Evolutionary conservation across 2,329 filamentous ascomycete genomes (phyloP), one percentile per base, ranked within the genome.

Genomic region (Xylaria sp.): DNA sequence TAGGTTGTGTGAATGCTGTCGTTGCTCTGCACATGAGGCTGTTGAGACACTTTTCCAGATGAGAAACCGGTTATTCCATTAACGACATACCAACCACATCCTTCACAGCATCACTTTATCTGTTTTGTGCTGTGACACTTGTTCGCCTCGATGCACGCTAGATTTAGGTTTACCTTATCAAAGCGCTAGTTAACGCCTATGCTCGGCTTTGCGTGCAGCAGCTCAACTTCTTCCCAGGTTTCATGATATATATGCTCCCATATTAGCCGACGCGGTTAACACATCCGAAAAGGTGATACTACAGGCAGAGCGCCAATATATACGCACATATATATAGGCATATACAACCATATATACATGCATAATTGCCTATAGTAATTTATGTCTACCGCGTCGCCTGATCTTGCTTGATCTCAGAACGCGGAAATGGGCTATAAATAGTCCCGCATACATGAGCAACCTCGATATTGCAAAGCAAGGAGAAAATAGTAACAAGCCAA

Each of bases 251-350:
- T 46, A 66, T 63, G 52, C 63, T 56, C 32, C 48, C 55, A 63
- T 65, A 70, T 67, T 65, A 67, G 67, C 67, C 65, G 65, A 65
- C 52, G 65, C 65, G 60, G 67, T 62, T 63, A 56, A 57, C 65
- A 55, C 30, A 67, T 70, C 67, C 64, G 67, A 65, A 65, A n/a
- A 62, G 56, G 61, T 65, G 36, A 50, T 46, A 60, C 56, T 50
- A 56, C 32, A 55, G 55, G n/a, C 64, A 53, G 25, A 39, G 45
- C 63, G 23, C 57, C 36, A 64, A 62, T 58, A 46, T 48, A 50
- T 53, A 41, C 36, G 20, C 32, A 23, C 60, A 58, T 62, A 67
- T 62, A 69, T 67, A 67, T 50, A 67, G 58, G 64, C 18, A 67
- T 66, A 66, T 63, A 63, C 52, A 20, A 23, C 41, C 34, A 60